Conservation (phyloP, 1,284 basidiomycete species). For the Anthracocystis walkeri region DNA sequence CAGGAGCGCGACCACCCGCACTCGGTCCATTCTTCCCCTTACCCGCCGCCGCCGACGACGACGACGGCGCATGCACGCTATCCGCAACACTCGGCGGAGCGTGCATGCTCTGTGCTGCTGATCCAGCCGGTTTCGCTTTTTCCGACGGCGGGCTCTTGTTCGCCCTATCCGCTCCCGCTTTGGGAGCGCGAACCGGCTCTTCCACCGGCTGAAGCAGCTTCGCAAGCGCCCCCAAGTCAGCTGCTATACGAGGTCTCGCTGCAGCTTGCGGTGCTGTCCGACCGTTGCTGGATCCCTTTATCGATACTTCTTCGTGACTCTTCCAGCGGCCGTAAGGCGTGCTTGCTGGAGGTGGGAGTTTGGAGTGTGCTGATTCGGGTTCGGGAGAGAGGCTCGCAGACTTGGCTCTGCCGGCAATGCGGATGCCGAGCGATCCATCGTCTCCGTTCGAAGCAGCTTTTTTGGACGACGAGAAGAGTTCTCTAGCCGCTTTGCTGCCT, state of each 20-base stretch:
- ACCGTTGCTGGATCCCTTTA: constrained; percentile 13
- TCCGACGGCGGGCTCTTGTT: neutral
- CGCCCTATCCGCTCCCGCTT: neutral
- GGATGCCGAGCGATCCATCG: constrained; percentile 24
- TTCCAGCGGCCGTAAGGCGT: constrained; percentile 51
- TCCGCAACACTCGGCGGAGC: constrained; percentile 20
- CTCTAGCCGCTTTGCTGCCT: neutral
- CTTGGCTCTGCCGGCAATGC: constrained; percentile 45
- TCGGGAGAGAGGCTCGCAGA: constrained; percentile 19
- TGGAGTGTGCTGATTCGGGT: neutral
- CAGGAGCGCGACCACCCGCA: neutral
- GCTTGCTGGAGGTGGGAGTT: constrained; percentile 18
- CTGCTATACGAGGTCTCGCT: constrained; percentile 8
- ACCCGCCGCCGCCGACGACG: neutral
- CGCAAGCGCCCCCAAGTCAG: constrained; percentile 22
- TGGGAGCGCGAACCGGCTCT: neutral
- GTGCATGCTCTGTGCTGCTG: constrained; percentile 15
- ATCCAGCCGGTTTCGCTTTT: neutral
- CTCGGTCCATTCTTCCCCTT: neutral
- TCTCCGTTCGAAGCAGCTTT: neutral
- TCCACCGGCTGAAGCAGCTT: constrained; percentile 18
- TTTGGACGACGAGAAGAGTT: constrained; percentile 8
- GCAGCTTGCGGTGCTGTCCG: neutral
- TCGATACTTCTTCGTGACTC: constrained; percentile 2
- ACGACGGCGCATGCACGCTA: constrained; percentile 25